These are phyloP conservation scores for Lodderomyces parapsilosis DNA, from an alignment of 1,139 yeast species.

Conservation along the genomic window DNA sequence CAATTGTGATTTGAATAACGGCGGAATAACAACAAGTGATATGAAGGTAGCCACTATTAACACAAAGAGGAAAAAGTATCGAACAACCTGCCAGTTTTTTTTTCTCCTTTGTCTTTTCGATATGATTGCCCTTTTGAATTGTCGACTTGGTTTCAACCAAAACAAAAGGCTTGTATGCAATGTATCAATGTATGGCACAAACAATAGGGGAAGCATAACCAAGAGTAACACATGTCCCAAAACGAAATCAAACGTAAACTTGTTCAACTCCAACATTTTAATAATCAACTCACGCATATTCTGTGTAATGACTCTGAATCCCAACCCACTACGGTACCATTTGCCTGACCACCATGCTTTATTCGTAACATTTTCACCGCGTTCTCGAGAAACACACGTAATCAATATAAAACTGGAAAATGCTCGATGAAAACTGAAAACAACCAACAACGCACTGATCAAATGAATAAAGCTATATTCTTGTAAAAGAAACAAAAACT, in stretches of 20 bases:
- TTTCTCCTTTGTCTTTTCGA: constrained; percentile 22
- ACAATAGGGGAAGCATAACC: constrained; percentile 58
- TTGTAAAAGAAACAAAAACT: constrained; percentile 61
- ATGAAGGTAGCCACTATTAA: constrained; percentile 16
- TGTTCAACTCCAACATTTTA: constrained; percentile 65
- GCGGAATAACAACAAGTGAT: constrained; percentile 18
- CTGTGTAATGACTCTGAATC: constrained; percentile 59
- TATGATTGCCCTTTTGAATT: constrained; percentile 26
- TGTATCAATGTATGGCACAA: constrained; percentile 60
- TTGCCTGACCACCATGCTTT: constrained; percentile 87
- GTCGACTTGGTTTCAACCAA: constrained; percentile 34
- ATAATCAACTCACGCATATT: constrained; percentile 69
- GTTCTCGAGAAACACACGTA: constrained; percentile 57
- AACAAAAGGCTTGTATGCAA: constrained; percentile 37
- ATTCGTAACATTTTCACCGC: constrained; percentile 54
- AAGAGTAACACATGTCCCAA: constrained; percentile 65
- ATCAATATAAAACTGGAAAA: constrained; percentile 39
- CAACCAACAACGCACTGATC: constrained; percentile 56
- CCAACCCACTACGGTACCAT: constrained; percentile 64
- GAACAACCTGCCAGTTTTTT: constrained; percentile 17
- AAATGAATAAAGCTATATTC: constrained; percentile 61
- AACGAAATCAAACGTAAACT: constrained; percentile 70
- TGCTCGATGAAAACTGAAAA: constrained; percentile 51
- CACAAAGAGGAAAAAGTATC: constrained; percentile 23
- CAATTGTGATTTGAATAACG: constrained; percentile 10